Evolutionary conservation across 164 flowering plant genomes (phyloP), one percentile per base, ranked within the genome.

Genomic region (Vitis rupestris): DNA sequence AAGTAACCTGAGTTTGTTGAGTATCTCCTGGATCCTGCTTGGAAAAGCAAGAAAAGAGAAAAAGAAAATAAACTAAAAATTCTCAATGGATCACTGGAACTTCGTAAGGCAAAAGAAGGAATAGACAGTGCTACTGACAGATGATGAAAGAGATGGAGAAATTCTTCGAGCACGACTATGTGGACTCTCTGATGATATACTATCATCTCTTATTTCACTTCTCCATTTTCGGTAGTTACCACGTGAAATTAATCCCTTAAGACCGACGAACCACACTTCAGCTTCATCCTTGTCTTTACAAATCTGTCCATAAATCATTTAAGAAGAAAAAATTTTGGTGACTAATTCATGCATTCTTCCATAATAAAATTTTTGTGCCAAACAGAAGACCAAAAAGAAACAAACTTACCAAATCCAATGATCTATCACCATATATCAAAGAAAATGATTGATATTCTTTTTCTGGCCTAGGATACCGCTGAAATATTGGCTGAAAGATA

Each of bases 251-350:
- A 94, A 74, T 64, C 92, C 92, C 73, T 88, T 94, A 16, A 94
- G 87, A 77, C 87, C 98, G 73, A 79, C 82, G 81, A 94, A 84
- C 98, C 98, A 94, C 58, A 92, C 90, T 83, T 94, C 98, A 29
- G 97, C 96, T 84, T 94, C 98, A 71, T 89, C 97, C 78, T 92
- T 94, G 74, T 94, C 98, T 77, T 94, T 94, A 73, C 98, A 94
- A 73, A 94, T 92, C 98, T 94, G 84, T 73, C 64, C 70, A 71
- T n/a, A 58, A 60, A 15, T 12, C 30, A 50, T 47, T 29, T 51
- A 66, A 17, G 15, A 19, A 4, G 52, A 65, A 59, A 56, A 54
- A 64, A 52, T 11, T 10, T 10, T 51, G 59, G 44, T 19, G 6
- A 30, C 5, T 19, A 64, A 7, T 37, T 14, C 50, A 23, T 9